A percentile compares a stretch with the other conserved stretches of the same genome.
These are phyloP conservation scores for Myxozyma neotropica DNA, from an alignment of 805 yeast genomes.

Conservation along the genomic window DNA sequence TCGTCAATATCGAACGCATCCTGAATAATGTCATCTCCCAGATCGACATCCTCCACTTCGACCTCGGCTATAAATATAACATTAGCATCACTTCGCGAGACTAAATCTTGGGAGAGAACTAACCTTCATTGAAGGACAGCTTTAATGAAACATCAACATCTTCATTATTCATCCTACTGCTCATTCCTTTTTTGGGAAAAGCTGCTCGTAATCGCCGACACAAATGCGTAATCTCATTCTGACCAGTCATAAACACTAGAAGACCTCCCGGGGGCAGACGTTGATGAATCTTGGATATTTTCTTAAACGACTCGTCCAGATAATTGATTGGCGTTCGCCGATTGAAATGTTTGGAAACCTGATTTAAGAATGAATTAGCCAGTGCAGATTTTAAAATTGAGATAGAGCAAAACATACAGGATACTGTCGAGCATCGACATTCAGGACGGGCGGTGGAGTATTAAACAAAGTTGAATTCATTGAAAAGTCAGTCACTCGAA, in stretches of 20 bases:
- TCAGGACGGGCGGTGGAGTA: constrained; percentile 80
- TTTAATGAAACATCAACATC: constrained; percentile 37
- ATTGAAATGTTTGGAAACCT: constrained; percentile 85
- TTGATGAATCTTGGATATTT: constrained; percentile 83
- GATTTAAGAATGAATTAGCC: background rate
- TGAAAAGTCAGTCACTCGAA: constrained; percentile 89
- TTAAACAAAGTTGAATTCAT: constrained; percentile 71
- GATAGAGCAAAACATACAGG: constrained; percentile 47
- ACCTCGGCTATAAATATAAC: constrained; percentile 36
- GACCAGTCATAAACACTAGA: constrained; percentile 89
- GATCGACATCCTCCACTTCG: constrained; percentile 87
- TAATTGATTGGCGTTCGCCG: constrained; percentile 76
- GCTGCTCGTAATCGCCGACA: constrained; percentile 69
- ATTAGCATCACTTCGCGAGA: background rate
- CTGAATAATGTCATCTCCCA: constrained; percentile 39
- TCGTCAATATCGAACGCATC: constrained; percentile 35
- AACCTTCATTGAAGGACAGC: constrained; percentile 36
- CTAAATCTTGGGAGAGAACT: constrained; percentile 36
- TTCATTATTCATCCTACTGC: constrained; percentile 37
- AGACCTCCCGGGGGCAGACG: constrained; percentile 93
- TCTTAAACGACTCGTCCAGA: constrained; percentile 80
- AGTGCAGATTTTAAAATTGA: background rate
- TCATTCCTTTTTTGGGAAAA: constrained; percentile 59
- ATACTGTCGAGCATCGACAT: constrained; percentile 89
- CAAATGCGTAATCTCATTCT: constrained; percentile 79